Conservation (phyloP, 306 rosid species). For the Coriaria nepalensis region DNA sequence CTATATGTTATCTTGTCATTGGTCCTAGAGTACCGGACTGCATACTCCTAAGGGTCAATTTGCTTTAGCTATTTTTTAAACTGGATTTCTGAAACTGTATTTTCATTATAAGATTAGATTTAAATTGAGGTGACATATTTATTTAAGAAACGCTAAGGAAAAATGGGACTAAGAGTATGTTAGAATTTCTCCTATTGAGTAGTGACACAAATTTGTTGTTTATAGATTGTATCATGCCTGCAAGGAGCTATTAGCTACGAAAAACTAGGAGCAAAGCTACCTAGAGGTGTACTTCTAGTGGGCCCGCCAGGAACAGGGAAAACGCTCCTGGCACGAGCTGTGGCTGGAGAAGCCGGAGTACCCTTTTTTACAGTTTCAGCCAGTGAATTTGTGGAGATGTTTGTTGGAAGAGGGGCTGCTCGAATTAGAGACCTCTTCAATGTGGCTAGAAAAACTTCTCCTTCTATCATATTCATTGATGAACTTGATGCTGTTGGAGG, state of each 20-base stretch:
- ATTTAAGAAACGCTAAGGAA: no score
- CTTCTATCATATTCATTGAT: slow-evolving; percentile 85
- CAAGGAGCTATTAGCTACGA: slow-evolving; percentile 77
- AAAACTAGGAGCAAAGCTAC: slow-evolving; percentile 85
- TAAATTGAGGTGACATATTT: no score
- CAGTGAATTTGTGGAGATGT: slow-evolving; percentile 93
- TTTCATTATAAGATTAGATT: no score
- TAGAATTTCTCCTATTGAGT: neutral
- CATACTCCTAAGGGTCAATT: no score
- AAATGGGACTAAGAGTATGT: no score
- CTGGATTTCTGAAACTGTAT: no score
- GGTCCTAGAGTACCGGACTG: no score
- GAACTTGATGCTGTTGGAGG: slow-evolving; percentile 98
- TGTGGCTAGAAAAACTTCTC: slow-evolving; percentile 67
- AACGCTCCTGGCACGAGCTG: slow-evolving; percentile 92
- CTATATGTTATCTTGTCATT: neutral
- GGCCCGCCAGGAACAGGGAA: slow-evolving; percentile 99
- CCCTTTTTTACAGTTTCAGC: slow-evolving; percentile 92
- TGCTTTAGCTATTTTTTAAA: no score
- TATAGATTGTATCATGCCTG: slow-evolving; percentile 78
- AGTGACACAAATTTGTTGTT: slow-evolving; percentile 17
- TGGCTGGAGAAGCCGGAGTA: slow-evolving; percentile 97
- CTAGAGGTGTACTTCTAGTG: slow-evolving; percentile 80
- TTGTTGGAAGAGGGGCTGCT: slow-evolving; percentile 97
- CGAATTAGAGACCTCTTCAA: slow-evolving; percentile 83